Percentiles rank a stretch among this genome's conserved stretches.
Conservation (phyloP, 1,139 yeast genomes). For the Yarrowia galli region DNA sequence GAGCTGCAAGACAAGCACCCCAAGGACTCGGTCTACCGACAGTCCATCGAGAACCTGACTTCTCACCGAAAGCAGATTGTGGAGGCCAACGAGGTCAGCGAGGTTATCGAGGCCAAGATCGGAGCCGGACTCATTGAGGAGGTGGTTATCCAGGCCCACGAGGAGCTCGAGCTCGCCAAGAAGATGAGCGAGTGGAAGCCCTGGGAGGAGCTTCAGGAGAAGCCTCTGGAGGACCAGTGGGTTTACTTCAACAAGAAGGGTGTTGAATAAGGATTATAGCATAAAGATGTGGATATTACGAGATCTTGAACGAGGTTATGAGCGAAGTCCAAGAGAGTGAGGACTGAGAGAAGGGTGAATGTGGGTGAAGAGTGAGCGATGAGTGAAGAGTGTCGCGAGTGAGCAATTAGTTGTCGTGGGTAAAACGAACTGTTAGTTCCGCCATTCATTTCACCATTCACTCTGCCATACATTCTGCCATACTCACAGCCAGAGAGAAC, state of each 20-base stretch:
- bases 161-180: slow-evolving; percentile 73
- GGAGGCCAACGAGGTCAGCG: slow-evolving; percentile 66
- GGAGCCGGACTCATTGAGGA: slow-evolving; percentile 90
- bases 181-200: slow-evolving; percentile 72
- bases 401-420: too few species aligned
- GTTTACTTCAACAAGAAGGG: slow-evolving; percentile 46
- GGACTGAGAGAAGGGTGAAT: too few species aligned
- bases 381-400: too few species aligned
- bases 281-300: background rate
- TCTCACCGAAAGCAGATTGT: slow-evolving; percentile 73
- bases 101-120: slow-evolving; percentile 73
- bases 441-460: too few species aligned
- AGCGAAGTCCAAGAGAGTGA: too few species aligned
- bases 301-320: too few species aligned
- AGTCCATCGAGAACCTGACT: slow-evolving; percentile 77
- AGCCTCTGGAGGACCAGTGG: slow-evolving; percentile 55
- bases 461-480: too few species aligned
- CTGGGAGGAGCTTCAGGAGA: slow-evolving; percentile 57
- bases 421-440: too few species aligned
- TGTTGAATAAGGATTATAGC: slow-evolving; percentile 26
- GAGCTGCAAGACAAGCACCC: slow-evolving; percentile 70
- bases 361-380: too few species aligned
- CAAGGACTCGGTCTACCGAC: slow-evolving; percentile 72
- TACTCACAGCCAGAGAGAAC: too few species aligned
- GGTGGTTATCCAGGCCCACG: slow-evolving; percentile 80